Conservation (phyloP, 2,329 filamentous ascomycete genomes). For the Cladosporium sp. region DNA sequence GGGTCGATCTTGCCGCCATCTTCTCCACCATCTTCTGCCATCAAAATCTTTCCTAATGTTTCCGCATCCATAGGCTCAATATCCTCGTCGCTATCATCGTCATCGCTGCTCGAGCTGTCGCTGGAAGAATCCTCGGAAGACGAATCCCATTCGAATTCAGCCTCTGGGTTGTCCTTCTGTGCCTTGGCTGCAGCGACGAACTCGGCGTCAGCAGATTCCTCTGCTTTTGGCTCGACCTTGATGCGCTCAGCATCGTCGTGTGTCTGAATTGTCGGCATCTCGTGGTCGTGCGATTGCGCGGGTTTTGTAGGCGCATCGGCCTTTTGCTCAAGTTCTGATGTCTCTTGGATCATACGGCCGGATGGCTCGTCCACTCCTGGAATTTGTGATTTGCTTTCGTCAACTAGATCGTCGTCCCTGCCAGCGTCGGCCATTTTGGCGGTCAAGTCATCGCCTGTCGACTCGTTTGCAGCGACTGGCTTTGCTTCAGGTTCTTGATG, state of each 20-base stretch:
- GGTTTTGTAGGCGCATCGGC: not conserved
- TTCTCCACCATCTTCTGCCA: slow-evolving; percentile 78
- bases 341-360: slow-evolving; percentile 7
- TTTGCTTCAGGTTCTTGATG: not conserved
- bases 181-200: slow-evolving; percentile 43
- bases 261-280: slow-evolving; percentile 6
- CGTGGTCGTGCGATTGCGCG: slow-evolving; percentile 22
- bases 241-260: not conserved
- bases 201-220: slow-evolving; percentile 35
- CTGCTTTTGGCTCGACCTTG: slow-evolving; percentile 11
- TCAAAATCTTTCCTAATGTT: slow-evolving; percentile 78
- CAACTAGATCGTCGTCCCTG: slow-evolving; percentile 1
- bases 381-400: not conserved
- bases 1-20: slow-evolving; percentile 55
- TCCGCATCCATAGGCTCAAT: slow-evolving; percentile 75
- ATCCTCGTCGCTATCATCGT: slow-evolving; percentile 49
- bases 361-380: slow-evolving; percentile 2
- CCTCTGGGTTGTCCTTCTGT: slow-evolving; percentile 38
- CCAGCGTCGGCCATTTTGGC: slow-evolving; percentile 7
- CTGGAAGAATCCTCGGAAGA: slow-evolving; percentile 37
- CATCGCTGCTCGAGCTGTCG: slow-evolving; percentile 46
- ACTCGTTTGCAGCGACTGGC: not conserved
- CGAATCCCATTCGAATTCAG: slow-evolving; percentile 49
- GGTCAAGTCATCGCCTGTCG: not conserved
- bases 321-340: not conserved